Conservation (phyloP, 2,329 filamentous ascomycete species). For the Boeremia lycopersici region DNA sequence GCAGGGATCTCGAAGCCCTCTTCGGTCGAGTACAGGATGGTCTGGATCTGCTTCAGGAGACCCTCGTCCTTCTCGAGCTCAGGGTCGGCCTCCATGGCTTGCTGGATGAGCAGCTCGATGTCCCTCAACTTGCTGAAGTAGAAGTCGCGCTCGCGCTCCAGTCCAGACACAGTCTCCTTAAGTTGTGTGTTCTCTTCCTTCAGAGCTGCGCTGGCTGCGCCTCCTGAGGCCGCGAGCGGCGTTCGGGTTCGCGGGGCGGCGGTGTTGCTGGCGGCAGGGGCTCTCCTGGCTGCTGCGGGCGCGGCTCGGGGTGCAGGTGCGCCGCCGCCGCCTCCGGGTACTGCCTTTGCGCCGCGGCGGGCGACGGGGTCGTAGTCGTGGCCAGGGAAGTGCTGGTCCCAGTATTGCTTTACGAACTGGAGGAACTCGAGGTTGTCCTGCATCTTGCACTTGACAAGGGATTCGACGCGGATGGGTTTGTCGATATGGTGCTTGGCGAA, state of each 20-base stretch:
- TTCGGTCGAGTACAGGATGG: slow-evolving; percentile 96
- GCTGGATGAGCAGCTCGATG: slow-evolving; percentile 93
- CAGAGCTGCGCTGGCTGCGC: slow-evolving; percentile 72
- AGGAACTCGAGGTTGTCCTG: slow-evolving; percentile 99
- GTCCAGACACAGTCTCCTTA: slow-evolving; percentile 92
- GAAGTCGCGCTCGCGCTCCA: slow-evolving; percentile 97
- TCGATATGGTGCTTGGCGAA: slow-evolving; percentile 89
- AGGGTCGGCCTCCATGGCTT: slow-evolving; percentile 88
- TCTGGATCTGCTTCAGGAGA: slow-evolving; percentile 93
- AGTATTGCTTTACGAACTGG: slow-evolving; percentile 95
- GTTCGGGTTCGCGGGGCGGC: slow-evolving; percentile 50
- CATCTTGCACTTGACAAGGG: slow-evolving; percentile 98
- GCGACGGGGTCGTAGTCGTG: slow-evolving; percentile 93
- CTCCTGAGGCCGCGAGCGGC: slow-evolving; percentile 50
- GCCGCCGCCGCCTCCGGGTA: slow-evolving; percentile 53
- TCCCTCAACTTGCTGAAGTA: slow-evolving; percentile 99
- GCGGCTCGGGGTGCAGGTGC: slow-evolving; percentile 57
- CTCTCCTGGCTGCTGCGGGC: slow-evolving; percentile 56
- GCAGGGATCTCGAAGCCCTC: slow-evolving; percentile 83
- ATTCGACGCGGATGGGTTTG: slow-evolving; percentile 85
- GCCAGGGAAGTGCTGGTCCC: slow-evolving; percentile 97
- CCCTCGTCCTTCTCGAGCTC: slow-evolving; percentile 94
- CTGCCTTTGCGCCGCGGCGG: slow-evolving; percentile 73
- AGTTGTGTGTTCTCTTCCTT: slow-evolving; percentile 84
- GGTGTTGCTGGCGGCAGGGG: slow-evolving; percentile 48